A percentile compares a stretch with the other conserved stretches of the same genome.
Conservation (phyloP, 1,139 yeast genomes). For the Kodamaea arcana region DNA sequence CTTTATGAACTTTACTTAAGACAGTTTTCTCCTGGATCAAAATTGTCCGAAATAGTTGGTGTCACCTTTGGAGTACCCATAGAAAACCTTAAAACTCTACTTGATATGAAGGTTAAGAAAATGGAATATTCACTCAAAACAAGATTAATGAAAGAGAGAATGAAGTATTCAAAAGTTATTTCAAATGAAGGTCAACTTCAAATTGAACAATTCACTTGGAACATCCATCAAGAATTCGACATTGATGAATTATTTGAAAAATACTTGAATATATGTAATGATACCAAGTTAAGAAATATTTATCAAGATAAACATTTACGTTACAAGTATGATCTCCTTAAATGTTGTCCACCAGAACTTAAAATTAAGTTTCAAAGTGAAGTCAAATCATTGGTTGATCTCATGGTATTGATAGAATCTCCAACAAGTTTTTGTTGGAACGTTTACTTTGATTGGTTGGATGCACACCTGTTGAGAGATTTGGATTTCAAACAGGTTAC, state of each 20-base stretch:
- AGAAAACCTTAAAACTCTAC: slow-evolving; percentile 46
- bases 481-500: slow-evolving; percentile 47
- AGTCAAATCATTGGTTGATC: slow-evolving; percentile 59
- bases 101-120: slow-evolving; percentile 38
- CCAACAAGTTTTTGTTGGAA: slow-evolving; percentile 66
- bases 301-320: slow-evolving; percentile 59
- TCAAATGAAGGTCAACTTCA: slow-evolving; percentile 28
- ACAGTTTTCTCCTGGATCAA: slow-evolving; percentile 59
- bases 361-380: slow-evolving; percentile 30
- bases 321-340: slow-evolving; percentile 53
- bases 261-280: slow-evolving; percentile 57
- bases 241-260: slow-evolving; percentile 52
- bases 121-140: slow-evolving; percentile 36
- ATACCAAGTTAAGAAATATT: slow-evolving; percentile 56
- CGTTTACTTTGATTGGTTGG: slow-evolving; percentile 72
- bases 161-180: slow-evolving; percentile 35
- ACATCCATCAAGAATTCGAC: slow-evolving; percentile 44
- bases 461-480: slow-evolving; percentile 45
- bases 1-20: slow-evolving; percentile 47
- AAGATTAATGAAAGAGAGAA: slow-evolving; percentile 31
- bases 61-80: slow-evolving; percentile 47
- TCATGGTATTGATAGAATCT: slow-evolving; percentile 66
- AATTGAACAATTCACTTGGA: slow-evolving; percentile 46
- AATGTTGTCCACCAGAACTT: slow-evolving; percentile 30
- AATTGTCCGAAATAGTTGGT: slow-evolving; percentile 55